Conservation (phyloP, 352 stramenopile genomes). For the Pythium aquatile region DNA sequence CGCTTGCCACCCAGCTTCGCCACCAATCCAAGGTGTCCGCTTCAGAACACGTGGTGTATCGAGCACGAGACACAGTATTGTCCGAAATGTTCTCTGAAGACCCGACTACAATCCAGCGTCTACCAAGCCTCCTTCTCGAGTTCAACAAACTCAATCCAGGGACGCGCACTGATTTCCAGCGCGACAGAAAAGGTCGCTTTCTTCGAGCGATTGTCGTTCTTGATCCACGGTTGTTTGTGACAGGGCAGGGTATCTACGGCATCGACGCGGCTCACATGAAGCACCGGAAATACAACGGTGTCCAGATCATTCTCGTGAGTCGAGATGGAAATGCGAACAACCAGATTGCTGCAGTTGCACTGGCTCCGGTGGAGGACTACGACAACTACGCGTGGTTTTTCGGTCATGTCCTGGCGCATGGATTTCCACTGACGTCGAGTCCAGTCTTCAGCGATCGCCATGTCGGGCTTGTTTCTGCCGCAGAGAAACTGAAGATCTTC, state of each 20-base stretch:
- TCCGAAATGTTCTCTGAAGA: neutral
- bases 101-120: neutral
- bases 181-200: conserved; percentile 11
- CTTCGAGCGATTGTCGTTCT: conserved; percentile 14
- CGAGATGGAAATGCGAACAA: conserved; percentile 30
- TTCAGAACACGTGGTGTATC: neutral
- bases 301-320: conserved; percentile 25
- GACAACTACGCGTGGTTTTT: conserved; percentile 31
- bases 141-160: neutral
- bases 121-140: neutral
- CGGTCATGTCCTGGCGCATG: conserved; percentile 2
- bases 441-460: conserved; percentile 27
- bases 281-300: conserved; percentile 29
- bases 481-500: neutral
- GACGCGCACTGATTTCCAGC: conserved; percentile 1
- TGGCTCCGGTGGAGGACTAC: conserved; percentile 16
- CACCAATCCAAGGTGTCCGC: neutral
- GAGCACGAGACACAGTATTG: neutral
- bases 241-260: conserved; percentile 18
- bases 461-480: conserved; percentile 9
- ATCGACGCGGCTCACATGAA: conserved; percentile 32
- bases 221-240: conserved; percentile 8
- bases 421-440: conserved; percentile 10
- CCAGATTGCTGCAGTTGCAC: conserved; percentile 18
- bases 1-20: neutral